Evolutionary conservation across 352 stramenopile species (phyloP).

Genomic region (Phytopythium oedochilum): DNA sequence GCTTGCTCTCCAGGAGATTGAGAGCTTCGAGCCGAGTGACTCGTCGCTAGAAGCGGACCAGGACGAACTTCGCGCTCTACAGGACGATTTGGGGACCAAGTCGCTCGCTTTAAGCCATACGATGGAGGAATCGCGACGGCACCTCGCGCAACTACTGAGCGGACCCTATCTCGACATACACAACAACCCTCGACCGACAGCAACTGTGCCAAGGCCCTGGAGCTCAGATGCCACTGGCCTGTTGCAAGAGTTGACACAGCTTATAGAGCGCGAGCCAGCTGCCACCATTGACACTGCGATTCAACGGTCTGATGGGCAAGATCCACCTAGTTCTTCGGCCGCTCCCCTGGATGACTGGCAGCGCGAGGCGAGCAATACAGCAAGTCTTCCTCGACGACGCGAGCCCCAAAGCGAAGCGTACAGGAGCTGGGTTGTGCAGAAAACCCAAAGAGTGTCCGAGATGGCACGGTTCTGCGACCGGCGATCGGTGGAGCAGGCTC

Average conservation of each 20-base stretch:
- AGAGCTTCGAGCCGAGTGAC: constrained; percentile 15
- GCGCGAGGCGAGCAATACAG: constrained; percentile 4
- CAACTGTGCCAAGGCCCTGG: not conserved
- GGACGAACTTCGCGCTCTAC: constrained; percentile 16
- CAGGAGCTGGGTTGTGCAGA: not conserved
- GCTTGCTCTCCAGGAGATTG: constrained; percentile 31
- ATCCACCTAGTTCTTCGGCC: too few species aligned
- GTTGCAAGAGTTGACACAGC: not conserved
- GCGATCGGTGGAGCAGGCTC: not conserved
- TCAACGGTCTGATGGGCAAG: too few species aligned
- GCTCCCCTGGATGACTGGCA: too few species aligned
- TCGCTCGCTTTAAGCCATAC: constrained; percentile 13
- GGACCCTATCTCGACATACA: too few species aligned
- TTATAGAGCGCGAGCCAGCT: not conserved
- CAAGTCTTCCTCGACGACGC: constrained; percentile 18
- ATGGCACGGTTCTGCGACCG: not conserved
- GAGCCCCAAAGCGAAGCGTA: constrained; percentile 2
- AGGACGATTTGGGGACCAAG: constrained; percentile 10
- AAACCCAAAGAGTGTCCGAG: not conserved
- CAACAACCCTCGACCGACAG: not conserved
- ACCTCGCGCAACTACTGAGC: constrained; percentile 5
- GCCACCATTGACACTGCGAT: too few species aligned
- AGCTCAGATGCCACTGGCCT: not conserved
- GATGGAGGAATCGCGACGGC: constrained; percentile 19
- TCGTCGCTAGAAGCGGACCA: constrained; percentile 23